Evolutionary conservation across 805 yeast species (phyloP).

Genomic region (Metschnikowia orientalis): DNA sequence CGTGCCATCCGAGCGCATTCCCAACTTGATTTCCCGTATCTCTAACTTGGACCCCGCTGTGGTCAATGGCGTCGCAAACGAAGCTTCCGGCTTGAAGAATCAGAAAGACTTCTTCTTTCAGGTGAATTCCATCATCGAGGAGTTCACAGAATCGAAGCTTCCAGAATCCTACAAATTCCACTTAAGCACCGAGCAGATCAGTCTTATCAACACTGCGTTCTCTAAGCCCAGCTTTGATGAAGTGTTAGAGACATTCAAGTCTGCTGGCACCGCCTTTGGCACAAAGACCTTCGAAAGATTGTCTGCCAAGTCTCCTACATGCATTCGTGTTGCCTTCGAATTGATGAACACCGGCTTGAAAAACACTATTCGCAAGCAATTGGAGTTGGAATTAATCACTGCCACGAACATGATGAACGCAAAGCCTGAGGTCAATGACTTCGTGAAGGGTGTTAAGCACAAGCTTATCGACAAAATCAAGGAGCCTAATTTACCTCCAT

Average conservation of each 20-base stretch:
- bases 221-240: slow-evolving; percentile 48
- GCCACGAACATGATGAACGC: slow-evolving; percentile 70
- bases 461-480: slow-evolving; percentile 59
- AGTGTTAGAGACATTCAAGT: slow-evolving; percentile 48
- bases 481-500: slow-evolving; percentile 46
- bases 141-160: slow-evolving; percentile 58
- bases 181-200: slow-evolving; percentile 51
- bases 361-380: slow-evolving; percentile 57
- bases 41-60: slow-evolving; percentile 51
- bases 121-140: slow-evolving; percentile 72
- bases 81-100: slow-evolving; percentile 18
- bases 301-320: slow-evolving; percentile 67
- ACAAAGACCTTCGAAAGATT: slow-evolving; percentile 50
- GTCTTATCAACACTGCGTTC: slow-evolving; percentile 68
- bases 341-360: slow-evolving; percentile 58
- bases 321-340: slow-evolving; percentile 67
- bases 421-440: slow-evolving; percentile 50
- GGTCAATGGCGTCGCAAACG: slow-evolving; percentile 24
- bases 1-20: slow-evolving; percentile 62
- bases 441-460: slow-evolving; percentile 64
- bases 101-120: slow-evolving; percentile 46
- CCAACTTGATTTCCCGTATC: slow-evolving; percentile 60
- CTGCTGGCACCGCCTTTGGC: slow-evolving; percentile 66
- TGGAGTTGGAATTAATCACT: slow-evolving; percentile 67
- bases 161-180: slow-evolving; percentile 62